Conservation (phyloP, 371 early-diverging fungal species). For the Apophysomyces ossiformis region DNA sequence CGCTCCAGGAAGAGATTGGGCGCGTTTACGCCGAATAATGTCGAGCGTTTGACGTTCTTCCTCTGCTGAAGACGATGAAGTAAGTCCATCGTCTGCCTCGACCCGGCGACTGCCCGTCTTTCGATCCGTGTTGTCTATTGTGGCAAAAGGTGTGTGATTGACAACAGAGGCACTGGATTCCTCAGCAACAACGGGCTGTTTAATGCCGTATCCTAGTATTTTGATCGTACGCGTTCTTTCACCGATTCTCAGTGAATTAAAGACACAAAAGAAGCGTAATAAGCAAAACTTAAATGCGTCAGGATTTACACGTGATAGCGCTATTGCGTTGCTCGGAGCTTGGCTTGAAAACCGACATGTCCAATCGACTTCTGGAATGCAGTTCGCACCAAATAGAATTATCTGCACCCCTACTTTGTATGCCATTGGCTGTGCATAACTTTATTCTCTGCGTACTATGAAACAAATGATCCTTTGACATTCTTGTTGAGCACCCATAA, state of each 20-base stretch:
- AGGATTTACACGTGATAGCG: too few species aligned
- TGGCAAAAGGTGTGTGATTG: constrained; percentile 1
- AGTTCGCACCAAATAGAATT: too few species aligned
- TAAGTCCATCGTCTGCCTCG: constrained; percentile 40
- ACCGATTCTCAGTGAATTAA: background rate
- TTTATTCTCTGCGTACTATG: too few species aligned
- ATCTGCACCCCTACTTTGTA: too few species aligned
- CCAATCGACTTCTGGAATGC: too few species aligned
- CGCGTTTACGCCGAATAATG: constrained; percentile 39
- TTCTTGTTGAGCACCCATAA: too few species aligned
- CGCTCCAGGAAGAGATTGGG: constrained; percentile 9
- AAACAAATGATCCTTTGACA: too few species aligned
- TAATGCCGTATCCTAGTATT: background rate
- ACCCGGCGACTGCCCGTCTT: background rate
- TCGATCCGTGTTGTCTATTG: background rate
- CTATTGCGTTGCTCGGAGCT: too few species aligned
- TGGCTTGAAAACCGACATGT: too few species aligned
- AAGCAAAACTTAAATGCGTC: too few species aligned
- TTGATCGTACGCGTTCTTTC: background rate
- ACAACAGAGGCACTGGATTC: background rate
- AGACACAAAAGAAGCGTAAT: background rate
- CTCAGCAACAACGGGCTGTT: background rate
- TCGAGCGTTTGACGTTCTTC: constrained; percentile 39
- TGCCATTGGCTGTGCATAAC: too few species aligned
- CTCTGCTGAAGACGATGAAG: constrained; percentile 47